phyloP scores from a whole-genome alignment of 148 eudicot genomes.

The Vaccinium darrowii region DNA sequence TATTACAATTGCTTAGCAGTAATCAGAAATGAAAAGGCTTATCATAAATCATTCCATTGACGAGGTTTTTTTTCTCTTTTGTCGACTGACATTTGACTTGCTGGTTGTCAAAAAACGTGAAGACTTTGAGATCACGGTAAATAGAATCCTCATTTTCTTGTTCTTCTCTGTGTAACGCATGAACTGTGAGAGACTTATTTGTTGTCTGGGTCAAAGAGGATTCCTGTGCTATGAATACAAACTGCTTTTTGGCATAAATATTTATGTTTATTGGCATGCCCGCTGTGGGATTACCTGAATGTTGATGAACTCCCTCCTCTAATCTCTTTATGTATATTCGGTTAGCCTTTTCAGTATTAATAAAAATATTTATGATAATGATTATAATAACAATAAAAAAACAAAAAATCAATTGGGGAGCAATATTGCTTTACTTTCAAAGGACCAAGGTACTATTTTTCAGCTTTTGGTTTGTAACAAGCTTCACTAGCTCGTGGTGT shows the following conservation, averaged over 20 bases:
- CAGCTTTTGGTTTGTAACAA: background rate
- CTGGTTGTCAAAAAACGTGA: background rate
- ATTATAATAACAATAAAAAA: too few species aligned
- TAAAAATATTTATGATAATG: too few species aligned
- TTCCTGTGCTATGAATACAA: background rate
- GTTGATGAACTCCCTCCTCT: background rate
- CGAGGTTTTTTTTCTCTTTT: background rate
- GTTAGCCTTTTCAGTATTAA: too few species aligned
- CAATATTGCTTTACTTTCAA: background rate
- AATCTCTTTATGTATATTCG: background rate
- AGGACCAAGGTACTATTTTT: background rate
- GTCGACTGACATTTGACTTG: background rate
- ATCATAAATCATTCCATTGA: background rate
- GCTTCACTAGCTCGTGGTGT: constrained; percentile 1
- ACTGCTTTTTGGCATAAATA: background rate
- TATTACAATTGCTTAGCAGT: background rate
- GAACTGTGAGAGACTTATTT: background rate
- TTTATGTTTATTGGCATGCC: constrained; percentile 5
- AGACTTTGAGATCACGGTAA: background rate
- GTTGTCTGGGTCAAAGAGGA: background rate
- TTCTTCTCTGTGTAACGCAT: background rate
- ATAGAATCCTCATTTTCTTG: background rate
- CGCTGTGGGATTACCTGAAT: background rate
- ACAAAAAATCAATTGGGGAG: background rate
- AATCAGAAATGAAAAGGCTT: background rate